Evolutionary conservation across 169 alveolate genomes (phyloP), one percentile per base, ranked within the genome.

Genomic region (Babesia gibsoni): DNA sequence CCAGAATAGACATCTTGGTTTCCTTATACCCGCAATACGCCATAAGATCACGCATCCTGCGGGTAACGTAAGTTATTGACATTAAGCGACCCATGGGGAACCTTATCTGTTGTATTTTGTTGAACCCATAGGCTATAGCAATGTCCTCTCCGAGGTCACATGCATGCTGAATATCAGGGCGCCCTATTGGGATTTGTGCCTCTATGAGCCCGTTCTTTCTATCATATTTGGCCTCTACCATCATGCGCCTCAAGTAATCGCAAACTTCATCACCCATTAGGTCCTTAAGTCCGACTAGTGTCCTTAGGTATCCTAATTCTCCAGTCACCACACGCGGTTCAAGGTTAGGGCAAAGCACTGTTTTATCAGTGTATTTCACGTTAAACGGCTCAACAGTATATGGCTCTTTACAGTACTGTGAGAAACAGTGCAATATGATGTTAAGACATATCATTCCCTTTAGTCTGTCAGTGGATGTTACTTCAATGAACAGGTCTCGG

Each of bases 101-200:
- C 29, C 23, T 14, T 12, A 43, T 43, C 48, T 64, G 23, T 32
- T 20, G 48, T 41, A 91, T 90, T 22, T 91, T 94, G 66, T 95
- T 94, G 66, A 90, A 96, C 18, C 98, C 99, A 84, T 87, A 96
- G 3, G 98, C 95, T 45, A 97, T 95, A 25, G 98, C 98, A 65
- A 97, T 89, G 80, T 97, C 99, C 84, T 97, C 99, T 35, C 93
- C 96, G 35, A 97, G 84, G 83, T 97, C 99, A 81, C 98, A 96
- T 23, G 96, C 95, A 69, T 96, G 97, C 56, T 95, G 89, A 52
- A 97, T 91, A 84, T 97, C 99, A 25, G 96, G 84, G 53, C 98
- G 88, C 29, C 91, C 90, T 3, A 92, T 90, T n/a, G 98, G 98
- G 9, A 94, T 85, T 32, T 58, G 58, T 32, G 91, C 92, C 42